Base-by-base conservation (phyloP, 2,329 filamentous ascomycete genomes). In the Colletotrichum sp. region DNA sequence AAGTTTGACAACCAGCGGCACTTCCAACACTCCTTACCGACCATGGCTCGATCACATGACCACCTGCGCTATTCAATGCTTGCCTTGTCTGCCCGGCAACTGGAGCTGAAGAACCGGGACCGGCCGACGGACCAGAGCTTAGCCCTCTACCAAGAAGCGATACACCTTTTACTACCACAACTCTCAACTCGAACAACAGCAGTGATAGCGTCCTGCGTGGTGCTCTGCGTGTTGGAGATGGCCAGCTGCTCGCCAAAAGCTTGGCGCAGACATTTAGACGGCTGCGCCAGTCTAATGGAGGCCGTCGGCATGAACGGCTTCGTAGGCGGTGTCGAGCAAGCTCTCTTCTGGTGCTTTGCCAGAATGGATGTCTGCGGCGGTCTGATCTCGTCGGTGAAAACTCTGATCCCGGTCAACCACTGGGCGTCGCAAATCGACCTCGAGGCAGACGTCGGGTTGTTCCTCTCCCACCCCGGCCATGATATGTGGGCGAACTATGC, bases 401-500 rank as follows among this genome's bases (percentile, higher is more conserved):
- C 89, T 1, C 84, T 90, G 13, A 87, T 90, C 8, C 87, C 87
- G 3, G 84, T 87, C 10, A 82, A 83, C 2, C 85, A 85, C 71
- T 90, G 89, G 89, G 84, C 86, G 0, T 84, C 85, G 1, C 79
- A 81, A 18, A 73, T 79, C 6, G 80, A 78, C 8, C 77, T 85
- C 8, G 83, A 83, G 16, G 79, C 81, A 0, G 83, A 83, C 44
- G 81, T 82, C 1, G 78, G 79, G 2, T 76, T 87, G 10, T 88
- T 89, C 72, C 81, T 81, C 9, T 80, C 79, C 18, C 69, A 52
- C 21, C 85, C 88, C 9, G 34, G 78, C 79, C 5, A 79, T 62
- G 91, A 92, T 78, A 91, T 89, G 86, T 88, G 91, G 77, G 91
- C 91, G 21, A 92, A 92, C 76, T 90, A 90, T 77, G 86, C 90